phyloP scores from a whole-genome alignment of 768 basidiomycete genomes.

The Panellus pusillus region DNA sequence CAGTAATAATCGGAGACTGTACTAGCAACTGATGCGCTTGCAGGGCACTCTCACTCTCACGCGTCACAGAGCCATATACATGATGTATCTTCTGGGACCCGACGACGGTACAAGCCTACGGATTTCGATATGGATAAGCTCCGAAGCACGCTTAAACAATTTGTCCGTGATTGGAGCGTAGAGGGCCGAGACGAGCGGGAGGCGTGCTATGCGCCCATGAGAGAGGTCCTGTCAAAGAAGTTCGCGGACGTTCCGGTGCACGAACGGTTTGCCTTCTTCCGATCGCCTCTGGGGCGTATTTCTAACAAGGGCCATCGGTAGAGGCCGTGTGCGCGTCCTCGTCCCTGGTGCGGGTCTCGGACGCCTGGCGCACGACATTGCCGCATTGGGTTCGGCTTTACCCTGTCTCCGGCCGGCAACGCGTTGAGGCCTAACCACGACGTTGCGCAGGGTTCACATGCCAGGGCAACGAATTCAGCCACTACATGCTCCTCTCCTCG shows the following conservation, averaged over 20 bases:
- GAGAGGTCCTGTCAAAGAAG: slow-evolving; percentile 65
- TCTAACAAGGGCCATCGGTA: slow-evolving; percentile 25
- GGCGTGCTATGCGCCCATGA: slow-evolving; percentile 78
- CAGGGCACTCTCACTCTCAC: slow-evolving; percentile 18
- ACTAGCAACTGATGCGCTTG: not conserved
- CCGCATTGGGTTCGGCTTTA: slow-evolving; percentile 60
- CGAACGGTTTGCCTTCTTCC: slow-evolving; percentile 45
- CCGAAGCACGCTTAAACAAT: slow-evolving; percentile 87
- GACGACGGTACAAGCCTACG: slow-evolving; percentile 47
- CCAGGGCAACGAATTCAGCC: slow-evolving; percentile 95
- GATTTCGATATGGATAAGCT: slow-evolving; percentile 90
- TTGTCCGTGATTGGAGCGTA: slow-evolving; percentile 90
- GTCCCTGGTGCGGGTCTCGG: slow-evolving; percentile 92
- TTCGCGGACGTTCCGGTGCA: slow-evolving; percentile 56
- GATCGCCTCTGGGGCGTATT: slow-evolving; percentile 10
- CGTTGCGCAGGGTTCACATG: slow-evolving; percentile 70
- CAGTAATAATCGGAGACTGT: not conserved
- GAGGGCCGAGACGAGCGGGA: slow-evolving; percentile 83
- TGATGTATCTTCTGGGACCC: slow-evolving; percentile 20
- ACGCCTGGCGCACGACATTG: slow-evolving; percentile 85
- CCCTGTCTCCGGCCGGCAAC: not conserved
- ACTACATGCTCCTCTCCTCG: slow-evolving; percentile 91
- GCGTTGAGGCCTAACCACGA: not conserved
- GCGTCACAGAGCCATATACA: not conserved
- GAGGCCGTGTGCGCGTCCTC: slow-evolving; percentile 67